Percentiles rank a stretch among this genome's conserved stretches.
These are phyloP conservation scores for Mycena galericulata DNA, from an alignment of 768 basidiomycete genomes.

Conservation along the genomic window DNA sequence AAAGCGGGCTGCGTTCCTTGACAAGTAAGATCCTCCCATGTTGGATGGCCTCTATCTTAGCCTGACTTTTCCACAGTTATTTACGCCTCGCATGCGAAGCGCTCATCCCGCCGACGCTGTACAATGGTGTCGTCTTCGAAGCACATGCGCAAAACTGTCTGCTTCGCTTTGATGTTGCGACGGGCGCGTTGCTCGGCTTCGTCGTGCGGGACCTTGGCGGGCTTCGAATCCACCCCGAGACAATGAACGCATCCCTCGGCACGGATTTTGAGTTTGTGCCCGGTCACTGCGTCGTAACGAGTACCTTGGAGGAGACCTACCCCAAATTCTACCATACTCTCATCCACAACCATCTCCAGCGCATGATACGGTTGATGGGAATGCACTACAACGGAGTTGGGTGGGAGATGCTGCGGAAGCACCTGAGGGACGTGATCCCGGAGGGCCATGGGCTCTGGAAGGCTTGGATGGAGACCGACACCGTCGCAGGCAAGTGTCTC, in stretches of 20 bases:
- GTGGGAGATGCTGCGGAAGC: constrained; percentile 61
- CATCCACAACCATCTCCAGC: constrained; percentile 70
- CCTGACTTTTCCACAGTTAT: constrained; percentile 50
- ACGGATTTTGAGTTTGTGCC: constrained; percentile 64
- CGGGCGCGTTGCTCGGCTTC: constrained; percentile 61
- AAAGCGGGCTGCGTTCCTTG: constrained; percentile 60
- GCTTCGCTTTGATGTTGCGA: constrained; percentile 56
- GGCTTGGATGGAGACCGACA: constrained; percentile 58
- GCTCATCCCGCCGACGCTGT: constrained; percentile 62
- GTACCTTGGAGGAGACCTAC: constrained; percentile 61
- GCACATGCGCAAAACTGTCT: constrained; percentile 72
- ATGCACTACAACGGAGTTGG: constrained; percentile 64
- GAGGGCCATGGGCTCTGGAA: constrained; percentile 57
- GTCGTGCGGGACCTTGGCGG: constrained; percentile 70
- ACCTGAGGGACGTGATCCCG: constrained; percentile 60
- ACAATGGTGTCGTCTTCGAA: constrained; percentile 71
- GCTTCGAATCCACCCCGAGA: constrained; percentile 64
- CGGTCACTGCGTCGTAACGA: constrained; percentile 63
- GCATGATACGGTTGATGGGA: constrained; percentile 64
- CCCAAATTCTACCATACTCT: constrained; percentile 72
- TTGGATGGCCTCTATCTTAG: not conserved
- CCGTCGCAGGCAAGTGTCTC: constrained; percentile 66
- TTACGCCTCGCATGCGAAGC: constrained; percentile 63
- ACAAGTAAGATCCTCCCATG: constrained; percentile 49
- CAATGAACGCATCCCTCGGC: constrained; percentile 60